Evolutionary conservation across 2,329 filamentous ascomycete genomes (phyloP), one percentile per base, ranked within the genome.

Genomic region (Nakataea oryzae): DNA sequence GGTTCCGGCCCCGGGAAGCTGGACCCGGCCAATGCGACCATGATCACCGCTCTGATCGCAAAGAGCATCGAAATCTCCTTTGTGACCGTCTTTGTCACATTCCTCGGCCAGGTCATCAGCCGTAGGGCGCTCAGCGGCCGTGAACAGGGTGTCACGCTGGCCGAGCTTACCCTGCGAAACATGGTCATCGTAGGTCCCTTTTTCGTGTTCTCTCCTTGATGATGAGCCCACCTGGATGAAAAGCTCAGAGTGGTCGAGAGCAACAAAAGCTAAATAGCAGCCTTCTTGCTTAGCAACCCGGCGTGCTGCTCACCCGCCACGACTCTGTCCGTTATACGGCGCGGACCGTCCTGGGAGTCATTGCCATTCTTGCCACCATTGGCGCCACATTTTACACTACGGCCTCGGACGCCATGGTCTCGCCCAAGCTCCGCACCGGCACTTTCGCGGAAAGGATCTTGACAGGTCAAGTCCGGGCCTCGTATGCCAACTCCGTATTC

Each of bases 91-190:
- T 61, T 64, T 60, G 30, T 65, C 56, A 29, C 63, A 30, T 12
- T 57, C 50, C 8, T 64, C 55, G 32, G 32, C 47, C 90, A 95
- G 70, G 82, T 89, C 0, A 74, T 93, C 21, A 91, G 84, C n/a
- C 80, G 88, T 26, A 77, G 87, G 62, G 87, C 89, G 0, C 81
- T 90, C 62, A 79, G 81, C 28, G 81, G 79, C 61, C 76, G 79
- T 11, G 81, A 84, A 0, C 75, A 77, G 3, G 90, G 90, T 2
- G 81, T 93, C 63, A 90, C 85, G 0, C 79, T 93, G 21, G 86
- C 90, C 0, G 89, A 93, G 69, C 84, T 93, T 76, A 87, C 82
- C 21, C 91, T 93, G 88, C 81, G 89, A 58, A 82, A 82, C 56
- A 93, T 89, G 90, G 81, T 88, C 26, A 83, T 86, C 58, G 73